phyloP scores from a whole-genome alignment of 164 flowering plant species.

The Sedum album region DNA sequence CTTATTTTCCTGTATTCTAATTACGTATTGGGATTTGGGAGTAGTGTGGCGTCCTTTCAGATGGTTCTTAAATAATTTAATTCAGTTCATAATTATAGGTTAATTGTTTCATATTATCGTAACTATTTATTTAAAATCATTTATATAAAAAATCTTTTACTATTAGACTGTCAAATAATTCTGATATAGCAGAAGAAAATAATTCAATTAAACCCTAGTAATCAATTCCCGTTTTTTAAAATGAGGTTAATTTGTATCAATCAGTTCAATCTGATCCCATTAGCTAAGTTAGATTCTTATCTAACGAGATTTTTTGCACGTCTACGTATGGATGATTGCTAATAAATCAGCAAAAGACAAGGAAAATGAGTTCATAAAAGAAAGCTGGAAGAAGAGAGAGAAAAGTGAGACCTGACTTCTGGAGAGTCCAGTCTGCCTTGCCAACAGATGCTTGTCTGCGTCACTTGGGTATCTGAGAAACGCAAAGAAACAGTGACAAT shows the following conservation, averaged over 20 bases:
- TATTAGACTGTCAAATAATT: too few relatives aligned
- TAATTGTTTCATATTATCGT: too few relatives aligned
- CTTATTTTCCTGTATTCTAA: background rate
- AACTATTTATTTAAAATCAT: too few relatives aligned
- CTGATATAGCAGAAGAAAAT: too few relatives aligned
- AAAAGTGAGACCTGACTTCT: slow-evolving; percentile 49
- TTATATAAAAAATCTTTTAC: background rate
- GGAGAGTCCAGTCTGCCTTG: slow-evolving; percentile 69
- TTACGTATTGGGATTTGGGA: background rate
- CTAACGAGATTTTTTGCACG: background rate
- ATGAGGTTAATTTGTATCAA: too few relatives aligned
- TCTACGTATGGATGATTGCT: slow-evolving; percentile 6
- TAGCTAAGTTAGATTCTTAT: too few relatives aligned
- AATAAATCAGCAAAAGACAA: slow-evolving; percentile 5
- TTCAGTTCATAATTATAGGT: too few relatives aligned
- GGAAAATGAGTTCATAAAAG: background rate
- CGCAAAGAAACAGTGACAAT: slow-evolving; percentile 35
- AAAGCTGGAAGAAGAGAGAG: slow-evolving; percentile 10
- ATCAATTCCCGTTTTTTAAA: too few relatives aligned
- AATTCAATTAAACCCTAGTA: too few relatives aligned
- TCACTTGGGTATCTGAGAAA: slow-evolving; percentile 78
- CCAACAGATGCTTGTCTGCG: slow-evolving; percentile 65
- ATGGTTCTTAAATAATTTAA: background rate
- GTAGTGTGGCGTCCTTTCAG: background rate
- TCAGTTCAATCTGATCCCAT: too few relatives aligned